Evolutionary conservation across 2,329 filamentous ascomycete species (phyloP), one percentile per base, ranked within the genome.

Genomic region (Pyricularia grisea): DNA sequence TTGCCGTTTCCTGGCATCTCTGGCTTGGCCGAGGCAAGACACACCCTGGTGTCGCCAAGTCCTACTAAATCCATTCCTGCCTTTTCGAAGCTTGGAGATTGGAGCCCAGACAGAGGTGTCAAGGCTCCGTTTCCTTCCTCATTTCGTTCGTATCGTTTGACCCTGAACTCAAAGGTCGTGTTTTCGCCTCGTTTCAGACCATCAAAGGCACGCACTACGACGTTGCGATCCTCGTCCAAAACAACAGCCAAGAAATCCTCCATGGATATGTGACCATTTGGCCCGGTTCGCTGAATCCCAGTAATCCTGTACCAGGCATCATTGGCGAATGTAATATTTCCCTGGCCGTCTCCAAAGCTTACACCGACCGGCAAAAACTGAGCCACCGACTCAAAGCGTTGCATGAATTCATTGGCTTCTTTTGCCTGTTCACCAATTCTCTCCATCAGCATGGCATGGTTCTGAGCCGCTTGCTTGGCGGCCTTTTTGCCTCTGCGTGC

Each of bases 331-430:
- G 84, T 87, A 69, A 93, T 85, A 58, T 85, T 84, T 14, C 90
- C 90, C 66, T 84, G 80, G 1, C 83, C 81, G 74, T 91, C 86
- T 12, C 88, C 87, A 70, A 93, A 90, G 74, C 89, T 91, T 79
- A 93, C 89, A 23, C 90, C 91, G 1, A 92, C 88, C 0, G 91
- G 91, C 2, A 91, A 88, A 67, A 92, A 89, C 73, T 92, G 89
- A 2, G 90, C 88, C 78, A 93, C 89, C 5, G 87, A 82, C 9
- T 88, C 88, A 72, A 92, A 92, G 68, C 88, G 86, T 36, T 87
- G 86, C 69, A 90, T 86, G 64, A 85, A 83, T 70, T 83, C 79
- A n/a, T 79, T 80, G 2, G 82, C 79, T 72, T 85, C 81, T 69
- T 81, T 80, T 12, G 81, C 84, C 73, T 82, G 81, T 33, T 85